A percentile compares a stretch with the other conserved stretches of the same genome.
phyloP scores from a whole-genome alignment of 78 protist genomes.

The Dictyostelium citrinum region DNA sequence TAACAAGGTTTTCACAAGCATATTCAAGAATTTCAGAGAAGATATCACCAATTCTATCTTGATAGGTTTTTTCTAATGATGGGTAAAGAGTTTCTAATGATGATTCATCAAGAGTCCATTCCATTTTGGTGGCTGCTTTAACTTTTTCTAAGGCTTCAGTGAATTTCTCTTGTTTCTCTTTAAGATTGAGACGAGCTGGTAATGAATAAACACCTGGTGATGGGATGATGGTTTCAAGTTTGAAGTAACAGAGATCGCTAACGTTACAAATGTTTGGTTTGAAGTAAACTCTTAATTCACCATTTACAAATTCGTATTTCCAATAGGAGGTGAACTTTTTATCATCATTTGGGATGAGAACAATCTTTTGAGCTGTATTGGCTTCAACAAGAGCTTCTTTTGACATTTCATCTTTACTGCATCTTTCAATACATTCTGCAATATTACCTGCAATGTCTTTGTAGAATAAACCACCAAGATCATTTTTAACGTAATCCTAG shows the following conservation, averaged over 20 bases:
- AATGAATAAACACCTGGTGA: conserved; percentile 48
- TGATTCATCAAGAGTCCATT: conserved; percentile 45
- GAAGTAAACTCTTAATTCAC: conserved; percentile 15
- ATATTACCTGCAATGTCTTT: conserved; percentile 15
- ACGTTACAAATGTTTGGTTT: background rate
- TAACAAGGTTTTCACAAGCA: conserved; percentile 3
- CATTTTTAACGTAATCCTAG: background rate
- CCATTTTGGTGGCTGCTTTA: conserved; percentile 31
- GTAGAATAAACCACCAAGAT: conserved; percentile 42
- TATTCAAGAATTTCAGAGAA: background rate
- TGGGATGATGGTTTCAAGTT: conserved; percentile 28
- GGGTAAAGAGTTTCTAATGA: conserved; percentile 18
- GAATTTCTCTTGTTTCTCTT: conserved; percentile 13
- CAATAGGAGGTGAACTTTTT: conserved; percentile 46
- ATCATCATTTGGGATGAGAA: conserved; percentile 33
- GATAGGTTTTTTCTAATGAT: background rate
- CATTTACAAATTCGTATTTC: conserved; percentile 22
- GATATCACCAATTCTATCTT: conserved; percentile 45
- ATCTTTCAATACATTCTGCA: background rate
- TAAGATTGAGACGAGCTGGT: conserved; percentile 13
- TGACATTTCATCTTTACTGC: conserved; percentile 49
- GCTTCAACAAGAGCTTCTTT: conserved; percentile 72
- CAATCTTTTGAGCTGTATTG: conserved; percentile 17
- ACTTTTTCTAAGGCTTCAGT: conserved; percentile 23
- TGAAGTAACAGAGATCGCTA: conserved; percentile 26